Conservation (phyloP, 306 rosid genomes). For the Pyrus betulifolia region DNA sequence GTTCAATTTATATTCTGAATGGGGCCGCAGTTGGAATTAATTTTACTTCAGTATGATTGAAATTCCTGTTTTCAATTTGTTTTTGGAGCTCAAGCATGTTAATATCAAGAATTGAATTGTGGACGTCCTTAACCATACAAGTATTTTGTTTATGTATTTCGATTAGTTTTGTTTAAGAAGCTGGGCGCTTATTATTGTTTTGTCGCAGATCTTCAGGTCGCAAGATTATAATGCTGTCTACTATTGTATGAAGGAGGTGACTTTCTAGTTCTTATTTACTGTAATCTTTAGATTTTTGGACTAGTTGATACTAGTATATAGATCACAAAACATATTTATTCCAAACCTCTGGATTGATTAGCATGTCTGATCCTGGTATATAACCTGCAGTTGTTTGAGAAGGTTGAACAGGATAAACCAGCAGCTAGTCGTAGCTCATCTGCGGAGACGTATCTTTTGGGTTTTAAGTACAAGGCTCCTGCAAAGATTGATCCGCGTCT, state of each 20-base stretch:
- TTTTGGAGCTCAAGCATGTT: not conserved
- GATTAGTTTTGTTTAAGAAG: not conserved
- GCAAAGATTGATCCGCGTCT: constrained; percentile 94
- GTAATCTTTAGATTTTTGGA: not conserved
- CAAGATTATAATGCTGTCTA: constrained; percentile 83
- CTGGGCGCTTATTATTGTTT: constrained; percentile 5
- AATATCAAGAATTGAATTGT: not conserved
- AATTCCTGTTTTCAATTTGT: not conserved
- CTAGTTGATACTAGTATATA: not conserved
- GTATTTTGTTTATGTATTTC: not conserved
- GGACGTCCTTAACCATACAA: not conserved
- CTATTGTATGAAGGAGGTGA: constrained; percentile 75
- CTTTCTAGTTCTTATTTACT: not conserved
- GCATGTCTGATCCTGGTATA: not conserved
- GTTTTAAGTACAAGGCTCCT: constrained; percentile 79
- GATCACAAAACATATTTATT: not conserved
- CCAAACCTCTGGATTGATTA: not conserved
- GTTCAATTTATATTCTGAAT: not conserved
- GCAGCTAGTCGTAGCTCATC: constrained; percentile 87
- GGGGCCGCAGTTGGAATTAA: not conserved
- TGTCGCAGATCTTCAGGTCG: constrained; percentile 76
- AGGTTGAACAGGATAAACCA: constrained; percentile 85
- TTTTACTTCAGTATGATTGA: not conserved
- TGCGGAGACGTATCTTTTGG: constrained; percentile 87
- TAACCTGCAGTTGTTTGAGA: constrained; percentile 72